These are phyloP conservation scores for Tetrapisispora taiwanensis DNA, from an alignment of 805 yeast genomes.

Conservation along the genomic window DNA sequence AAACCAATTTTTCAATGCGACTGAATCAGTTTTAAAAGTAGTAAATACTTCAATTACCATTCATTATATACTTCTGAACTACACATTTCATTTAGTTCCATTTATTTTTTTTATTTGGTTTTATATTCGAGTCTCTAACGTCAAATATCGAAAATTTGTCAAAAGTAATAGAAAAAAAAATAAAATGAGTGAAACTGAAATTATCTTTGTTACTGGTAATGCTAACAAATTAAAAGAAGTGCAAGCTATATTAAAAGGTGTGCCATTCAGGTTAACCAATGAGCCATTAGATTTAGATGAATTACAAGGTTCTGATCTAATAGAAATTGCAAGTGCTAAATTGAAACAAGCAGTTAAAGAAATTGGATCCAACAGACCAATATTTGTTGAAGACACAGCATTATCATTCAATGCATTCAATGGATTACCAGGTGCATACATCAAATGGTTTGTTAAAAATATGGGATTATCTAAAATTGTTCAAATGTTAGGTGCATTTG, in stretches of 20 bases:
- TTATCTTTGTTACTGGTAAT: constrained; percentile 81
- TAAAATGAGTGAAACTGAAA: constrained; percentile 11
- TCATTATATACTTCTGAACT: too few species aligned
- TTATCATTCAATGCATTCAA: constrained; percentile 72
- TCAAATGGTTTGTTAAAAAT: constrained; percentile 79
- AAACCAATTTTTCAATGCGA: too few species aligned
- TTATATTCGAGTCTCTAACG: too few species aligned
- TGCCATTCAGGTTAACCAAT: constrained; percentile 39
- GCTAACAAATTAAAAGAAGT: constrained; percentile 82
- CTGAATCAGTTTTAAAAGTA: too few species aligned
- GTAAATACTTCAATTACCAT: too few species aligned
- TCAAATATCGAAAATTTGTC: too few species aligned
- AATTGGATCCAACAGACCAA: constrained; percentile 55
- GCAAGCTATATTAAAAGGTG: constrained; percentile 45
- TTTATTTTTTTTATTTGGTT: too few species aligned
- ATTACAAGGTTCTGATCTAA: constrained; percentile 74
- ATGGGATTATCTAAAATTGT: constrained; percentile 72
- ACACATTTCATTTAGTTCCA: too few species aligned
- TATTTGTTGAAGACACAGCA: constrained; percentile 91
- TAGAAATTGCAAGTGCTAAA: constrained; percentile 72
- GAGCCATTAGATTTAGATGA: constrained; percentile 74
- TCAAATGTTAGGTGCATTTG: constrained; percentile 69
- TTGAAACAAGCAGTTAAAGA: constrained; percentile 59
- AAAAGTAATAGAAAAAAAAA: too few species aligned
- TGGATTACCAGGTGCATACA: constrained; percentile 88